These are phyloP conservation scores for Cladosporium sp. DNA, from an alignment of 2,329 filamentous ascomycete genomes.

Conservation along the genomic window DNA sequence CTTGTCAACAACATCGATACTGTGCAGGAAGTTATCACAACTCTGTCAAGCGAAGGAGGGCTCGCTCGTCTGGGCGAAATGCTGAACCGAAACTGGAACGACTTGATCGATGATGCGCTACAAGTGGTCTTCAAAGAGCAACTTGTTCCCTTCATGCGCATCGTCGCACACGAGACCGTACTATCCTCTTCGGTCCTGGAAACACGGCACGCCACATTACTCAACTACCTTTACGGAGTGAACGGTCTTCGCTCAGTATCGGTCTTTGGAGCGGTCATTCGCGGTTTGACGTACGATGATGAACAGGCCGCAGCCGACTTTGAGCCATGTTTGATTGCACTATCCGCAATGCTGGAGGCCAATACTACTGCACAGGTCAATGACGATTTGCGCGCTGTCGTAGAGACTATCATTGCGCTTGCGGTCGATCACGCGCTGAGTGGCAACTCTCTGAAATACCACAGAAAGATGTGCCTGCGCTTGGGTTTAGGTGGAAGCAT, in stretches of 20 bases:
- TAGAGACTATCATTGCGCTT: slow-evolving; percentile 13
- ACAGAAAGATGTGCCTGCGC: slow-evolving; percentile 6
- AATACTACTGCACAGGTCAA: slow-evolving; percentile 16
- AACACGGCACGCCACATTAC: slow-evolving; percentile 40
- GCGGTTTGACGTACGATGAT: slow-evolving; percentile 4
- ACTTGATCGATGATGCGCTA: not conserved
- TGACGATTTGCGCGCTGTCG: slow-evolving; percentile 14
- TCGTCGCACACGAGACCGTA: slow-evolving; percentile 39
- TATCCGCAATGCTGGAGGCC: slow-evolving; percentile 15
- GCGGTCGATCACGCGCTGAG: not conserved
- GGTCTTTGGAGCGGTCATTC: slow-evolving; percentile 32
- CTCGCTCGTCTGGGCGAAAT: slow-evolving; percentile 21
- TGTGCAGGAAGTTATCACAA: slow-evolving; percentile 23
- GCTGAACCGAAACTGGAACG: not conserved
- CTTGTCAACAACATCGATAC: slow-evolving; percentile 16
- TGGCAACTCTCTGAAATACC: slow-evolving; percentile 2
- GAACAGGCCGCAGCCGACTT: slow-evolving; percentile 19
- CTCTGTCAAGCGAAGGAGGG: slow-evolving; percentile 22
- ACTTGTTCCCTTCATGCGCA: slow-evolving; percentile 40
- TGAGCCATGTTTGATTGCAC: slow-evolving; percentile 9
- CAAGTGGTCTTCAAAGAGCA: slow-evolving; percentile 20
- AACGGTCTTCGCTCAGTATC: slow-evolving; percentile 35
- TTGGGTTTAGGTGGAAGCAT: slow-evolving; percentile 1
- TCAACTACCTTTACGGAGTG: slow-evolving; percentile 41
- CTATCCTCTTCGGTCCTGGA: slow-evolving; percentile 41